Percentiles rank a stretch among this genome's conserved stretches.
Conservation (phyloP, 106 monocot genomes). For the Ottelia alismoides region DNA sequence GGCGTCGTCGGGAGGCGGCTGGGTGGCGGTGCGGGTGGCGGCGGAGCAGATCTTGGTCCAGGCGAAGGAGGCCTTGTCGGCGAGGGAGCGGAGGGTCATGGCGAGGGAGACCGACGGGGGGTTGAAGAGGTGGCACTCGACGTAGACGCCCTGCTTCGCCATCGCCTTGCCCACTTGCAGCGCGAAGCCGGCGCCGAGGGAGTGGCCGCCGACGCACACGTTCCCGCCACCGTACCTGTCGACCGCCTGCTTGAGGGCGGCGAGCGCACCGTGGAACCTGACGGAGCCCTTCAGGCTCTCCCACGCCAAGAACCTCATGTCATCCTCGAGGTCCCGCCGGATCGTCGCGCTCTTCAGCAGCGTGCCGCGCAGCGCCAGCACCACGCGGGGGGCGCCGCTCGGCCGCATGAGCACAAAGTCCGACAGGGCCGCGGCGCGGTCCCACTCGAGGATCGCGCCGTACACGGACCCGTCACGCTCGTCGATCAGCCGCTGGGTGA, state of each 20-base stretch:
- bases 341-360: constrained; percentile 32
- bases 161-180: constrained; percentile 44
- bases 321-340: constrained; percentile 37
- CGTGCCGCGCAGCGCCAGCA: constrained; percentile 40
- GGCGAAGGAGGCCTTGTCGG: constrained; percentile 24
- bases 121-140: constrained; percentile 35
- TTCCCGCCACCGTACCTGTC: constrained; percentile 23
- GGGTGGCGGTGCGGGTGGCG: no score
- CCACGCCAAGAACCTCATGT: constrained; percentile 38
- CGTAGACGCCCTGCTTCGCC: constrained; percentile 35
- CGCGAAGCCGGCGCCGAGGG: constrained; percentile 44
- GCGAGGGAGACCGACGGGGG: constrained; percentile 49
- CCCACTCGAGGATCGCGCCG: constrained; percentile 35
- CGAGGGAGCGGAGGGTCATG: constrained; percentile 23
- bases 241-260: constrained; percentile 18
- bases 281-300: constrained; percentile 39
- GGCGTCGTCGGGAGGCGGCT: no score
- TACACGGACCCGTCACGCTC: constrained; percentile 40
- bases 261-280: constrained; percentile 14
- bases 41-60: constrained; percentile 27
- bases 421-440: constrained; percentile 21
- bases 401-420: constrained; percentile 24
- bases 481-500: constrained; percentile 18
- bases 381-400: constrained; percentile 36
- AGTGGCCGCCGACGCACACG: constrained; percentile 44